Base-by-base conservation (phyloP, 1,139 yeast species). In the Yamadazyma dushanensis region DNA sequence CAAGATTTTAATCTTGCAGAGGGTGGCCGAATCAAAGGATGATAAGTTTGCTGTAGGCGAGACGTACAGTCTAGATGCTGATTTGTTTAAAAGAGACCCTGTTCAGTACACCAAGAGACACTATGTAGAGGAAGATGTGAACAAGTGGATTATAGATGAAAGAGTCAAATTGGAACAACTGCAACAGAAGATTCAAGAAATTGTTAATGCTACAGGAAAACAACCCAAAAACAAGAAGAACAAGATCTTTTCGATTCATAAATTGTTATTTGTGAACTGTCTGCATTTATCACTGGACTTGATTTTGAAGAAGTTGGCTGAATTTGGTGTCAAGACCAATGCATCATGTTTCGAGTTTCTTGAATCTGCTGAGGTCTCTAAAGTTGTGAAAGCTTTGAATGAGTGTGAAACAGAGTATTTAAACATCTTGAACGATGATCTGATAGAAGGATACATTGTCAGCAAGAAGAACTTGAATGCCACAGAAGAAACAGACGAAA, bases 251-350 rank as follows among this genome's bases (percentile, higher is more conserved):
- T 78, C 90, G 0, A 73, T 90, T 31, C 88, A 84, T 45, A 87
- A 87, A 50, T 59, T 86, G 9, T 59, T 85, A 23, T 83, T 87
- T 49, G 70, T 79, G 22, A 79, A 80, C 45, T 77, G 79, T 1
- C 83, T 94, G 18, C 85, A 83, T 41, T 63, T 90, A 24, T 84
- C 96, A 0, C 78, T 92, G 7, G 95, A 89, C 38, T 62, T 90
- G 53, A 73, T 90, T 15, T 83, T 80, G 38, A 78, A 78, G 44
- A 66, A 68, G 25, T 61, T 89, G 38, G 57, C 56, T 10, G 63
- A 63, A 8, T 53, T 57, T 21, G 79, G 68, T 0, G 56, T 88
- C 5, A 68, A 70, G 28, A 72, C 83, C 1, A 56, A 66, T 2
- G 40, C 53, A 9, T 59, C 69, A 11, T 66, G 76, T 35, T 48